Conservation (phyloP, 2,329 filamentous ascomycete genomes). For the Madurella fahalii region DNA sequence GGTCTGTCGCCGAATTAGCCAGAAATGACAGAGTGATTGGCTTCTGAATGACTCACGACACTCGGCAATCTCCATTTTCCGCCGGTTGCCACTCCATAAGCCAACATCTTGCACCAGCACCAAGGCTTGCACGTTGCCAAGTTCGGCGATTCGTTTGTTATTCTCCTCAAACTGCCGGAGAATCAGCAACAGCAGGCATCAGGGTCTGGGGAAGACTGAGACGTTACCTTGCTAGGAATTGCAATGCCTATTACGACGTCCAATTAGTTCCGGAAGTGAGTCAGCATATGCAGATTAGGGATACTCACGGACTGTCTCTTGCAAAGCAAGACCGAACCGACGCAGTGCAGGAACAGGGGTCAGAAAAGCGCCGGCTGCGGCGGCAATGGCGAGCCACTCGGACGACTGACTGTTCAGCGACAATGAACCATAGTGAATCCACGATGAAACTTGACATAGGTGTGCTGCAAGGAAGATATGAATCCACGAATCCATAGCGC, state of each 20-base stretch:
- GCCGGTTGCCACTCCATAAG: constrained; percentile 51
- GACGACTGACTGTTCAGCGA: constrained; percentile 51
- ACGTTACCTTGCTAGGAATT: constrained; percentile 30
- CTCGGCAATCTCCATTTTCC: constrained; percentile 55
- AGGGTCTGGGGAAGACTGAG: background rate
- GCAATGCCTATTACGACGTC: constrained; percentile 28
- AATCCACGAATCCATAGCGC: constrained; percentile 57
- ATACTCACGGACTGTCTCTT: constrained; percentile 46
- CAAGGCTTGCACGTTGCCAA: constrained; percentile 47
- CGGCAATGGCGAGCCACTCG: constrained; percentile 57
- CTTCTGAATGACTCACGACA: constrained; percentile 37
- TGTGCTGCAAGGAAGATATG: constrained; percentile 58
- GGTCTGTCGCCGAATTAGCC: constrained; percentile 21
- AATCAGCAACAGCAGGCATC: background rate
- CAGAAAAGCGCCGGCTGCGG: constrained; percentile 56
- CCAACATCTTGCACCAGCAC: constrained; percentile 47
- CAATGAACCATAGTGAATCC: constrained; percentile 60
- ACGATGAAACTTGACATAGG: constrained; percentile 52
- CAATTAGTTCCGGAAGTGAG: constrained; percentile 8
- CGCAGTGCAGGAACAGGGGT: constrained; percentile 55
- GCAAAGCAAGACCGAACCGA: constrained; percentile 56
- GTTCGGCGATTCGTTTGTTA: constrained; percentile 43
- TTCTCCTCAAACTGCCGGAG: constrained; percentile 44
- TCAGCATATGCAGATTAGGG: background rate
- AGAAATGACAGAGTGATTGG: background rate